phyloP scores from a whole-genome alignment of 208 protist species.

The Trypanosoma avium region DNA sequence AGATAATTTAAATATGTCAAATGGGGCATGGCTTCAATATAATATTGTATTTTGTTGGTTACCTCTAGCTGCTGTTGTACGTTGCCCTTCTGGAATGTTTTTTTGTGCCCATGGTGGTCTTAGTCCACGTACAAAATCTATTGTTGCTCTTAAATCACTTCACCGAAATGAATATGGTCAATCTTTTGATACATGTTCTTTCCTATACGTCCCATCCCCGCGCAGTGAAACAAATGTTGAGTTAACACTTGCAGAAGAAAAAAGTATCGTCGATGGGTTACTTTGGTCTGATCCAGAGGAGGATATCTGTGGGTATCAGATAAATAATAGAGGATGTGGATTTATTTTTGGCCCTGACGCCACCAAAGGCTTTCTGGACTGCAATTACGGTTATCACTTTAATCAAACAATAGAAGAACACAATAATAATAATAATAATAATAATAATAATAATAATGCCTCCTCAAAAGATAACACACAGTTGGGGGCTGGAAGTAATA shows the following conservation, averaged over 20 bases:
- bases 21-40: constrained; percentile 65
- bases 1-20: constrained; percentile 4
- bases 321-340: constrained; percentile 68
- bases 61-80: constrained; percentile 78
- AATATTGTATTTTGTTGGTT: constrained; percentile 86
- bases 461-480: no score
- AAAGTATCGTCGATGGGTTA: constrained; percentile 98
- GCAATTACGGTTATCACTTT: constrained; percentile 57
- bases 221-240: neutral
- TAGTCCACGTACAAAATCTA: constrained; percentile 53
- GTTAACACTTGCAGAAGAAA: constrained; percentile 53
- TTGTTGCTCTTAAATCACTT: constrained; percentile 44
- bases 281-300: constrained; percentile 99
- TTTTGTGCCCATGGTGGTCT: constrained; percentile 90
- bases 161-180: constrained; percentile 66
- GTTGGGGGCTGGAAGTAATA: no score
- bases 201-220: constrained; percentile 2
- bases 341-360: constrained; percentile 78
- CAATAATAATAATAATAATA: no score
- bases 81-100: constrained; percentile 59
- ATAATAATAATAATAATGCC: no score
- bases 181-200: neutral
- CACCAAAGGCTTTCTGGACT: constrained; percentile 61
- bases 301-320: constrained; percentile 41
- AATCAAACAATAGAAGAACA: constrained; percentile 61